Conservation (phyloP, 2,329 filamentous ascomycete species). For the Aspergillus ruber region DNA sequence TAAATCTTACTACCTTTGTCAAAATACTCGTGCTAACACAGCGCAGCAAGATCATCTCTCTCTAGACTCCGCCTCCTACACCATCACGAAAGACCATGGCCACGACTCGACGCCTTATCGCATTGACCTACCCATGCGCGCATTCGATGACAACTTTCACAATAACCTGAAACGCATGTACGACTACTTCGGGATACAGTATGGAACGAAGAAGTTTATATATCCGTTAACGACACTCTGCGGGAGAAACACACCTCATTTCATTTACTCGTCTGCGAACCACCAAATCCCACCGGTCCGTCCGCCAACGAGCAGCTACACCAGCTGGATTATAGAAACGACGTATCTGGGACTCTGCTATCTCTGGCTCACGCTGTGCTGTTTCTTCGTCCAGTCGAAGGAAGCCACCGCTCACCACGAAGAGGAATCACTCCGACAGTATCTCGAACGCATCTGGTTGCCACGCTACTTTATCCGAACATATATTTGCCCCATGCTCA, state of each 20-base stretch:
- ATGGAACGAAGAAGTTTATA: constrained; percentile 47
- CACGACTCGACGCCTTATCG: constrained; percentile 20
- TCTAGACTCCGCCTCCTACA: constrained; percentile 2
- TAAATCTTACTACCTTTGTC: constrained; percentile 12
- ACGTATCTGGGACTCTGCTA: constrained; percentile 45
- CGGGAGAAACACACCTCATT: constrained; percentile 34
- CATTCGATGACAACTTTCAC: constrained; percentile 50
- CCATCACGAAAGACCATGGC: neutral
- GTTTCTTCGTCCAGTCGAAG: constrained; percentile 41
- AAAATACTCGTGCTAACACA: neutral
- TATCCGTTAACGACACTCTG: constrained; percentile 44
- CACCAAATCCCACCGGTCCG: constrained; percentile 44
- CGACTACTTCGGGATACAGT: constrained; percentile 46
- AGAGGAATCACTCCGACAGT: constrained; percentile 44
- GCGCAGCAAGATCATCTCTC: constrained; percentile 3
- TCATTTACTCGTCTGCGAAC: constrained; percentile 50
- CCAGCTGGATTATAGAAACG: constrained; percentile 40
- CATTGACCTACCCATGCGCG: constrained; percentile 48
- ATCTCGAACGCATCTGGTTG: constrained; percentile 46
- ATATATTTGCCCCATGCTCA: constrained; percentile 51
- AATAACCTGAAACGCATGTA: constrained; percentile 52
- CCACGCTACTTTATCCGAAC: constrained; percentile 43
- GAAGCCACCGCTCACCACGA: neutral
- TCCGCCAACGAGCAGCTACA: constrained; percentile 26
- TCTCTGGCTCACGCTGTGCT: constrained; percentile 49